Evolutionary conservation across 257 asterid species (phyloP), one percentile per base, ranked within the genome.

Genomic region (Rehmannia glutinosa): DNA sequence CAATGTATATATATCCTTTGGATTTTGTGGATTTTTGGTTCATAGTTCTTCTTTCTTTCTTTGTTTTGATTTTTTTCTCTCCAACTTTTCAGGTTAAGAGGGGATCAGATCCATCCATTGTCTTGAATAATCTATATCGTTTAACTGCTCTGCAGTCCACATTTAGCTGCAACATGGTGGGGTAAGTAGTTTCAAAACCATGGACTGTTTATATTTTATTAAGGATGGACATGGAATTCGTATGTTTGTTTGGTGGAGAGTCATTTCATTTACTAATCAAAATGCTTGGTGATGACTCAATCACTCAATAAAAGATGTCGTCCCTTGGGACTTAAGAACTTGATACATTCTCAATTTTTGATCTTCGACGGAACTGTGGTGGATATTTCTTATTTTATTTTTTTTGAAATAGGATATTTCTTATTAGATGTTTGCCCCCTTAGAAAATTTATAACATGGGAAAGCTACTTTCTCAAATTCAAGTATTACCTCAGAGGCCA

Each of bases 101-200:
- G 74, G 99, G 97, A 42, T 78, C 97, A 33, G 97, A 88, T 47
- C 89, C 99, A 70, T 73, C 92, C 58, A 87, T 90, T 43, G 92
- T 88, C 62, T 74, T 91, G 85, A 94, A 94, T 80, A 94, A 88
- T 81, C 82, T 94, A 38, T 94, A 80, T 78, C 95, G 99, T 67
- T 87, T 71, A 50, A 94, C 99, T 33, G 84, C 97, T 63, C 77
- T 94, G 68, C 99, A 94, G 73, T 73, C 97, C 47, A 78, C 92
- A 68, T 94, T 91, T 82, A 88, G 86, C 83, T 94, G 99, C 87
- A 94, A 94, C 83, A 94, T 94, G 99, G 97, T 94, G 80, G 99
- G 99, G 99, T 94, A 80, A 82, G 97, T 80, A 64, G 60, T 55
- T 75, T 72, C 25, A 30, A 35, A 57, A 45, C 73, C 55, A 39